phyloP scores from a whole-genome alignment of 495 filamentous ascomycete species.

The Immersiella caudata region DNA sequence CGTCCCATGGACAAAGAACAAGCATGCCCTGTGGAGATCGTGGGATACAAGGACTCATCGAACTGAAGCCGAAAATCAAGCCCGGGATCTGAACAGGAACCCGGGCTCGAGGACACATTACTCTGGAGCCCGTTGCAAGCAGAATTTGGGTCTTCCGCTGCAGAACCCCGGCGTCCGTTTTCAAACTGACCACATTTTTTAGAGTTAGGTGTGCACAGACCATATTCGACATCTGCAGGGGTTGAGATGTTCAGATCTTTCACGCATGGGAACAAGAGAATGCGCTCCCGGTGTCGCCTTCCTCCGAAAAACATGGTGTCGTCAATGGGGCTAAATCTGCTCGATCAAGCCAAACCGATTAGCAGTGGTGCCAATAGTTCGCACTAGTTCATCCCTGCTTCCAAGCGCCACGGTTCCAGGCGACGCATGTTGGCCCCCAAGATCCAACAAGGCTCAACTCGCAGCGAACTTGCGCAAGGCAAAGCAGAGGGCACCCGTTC shows the following conservation, averaged over 20 bases:
- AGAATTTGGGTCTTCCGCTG: neutral
- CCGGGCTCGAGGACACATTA: neutral
- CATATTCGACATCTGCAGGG: neutral
- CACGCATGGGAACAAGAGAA: neutral
- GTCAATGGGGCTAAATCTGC: neutral
- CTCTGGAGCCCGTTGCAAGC: neutral
- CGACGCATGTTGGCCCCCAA: neutral
- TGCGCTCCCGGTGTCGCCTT: neutral
- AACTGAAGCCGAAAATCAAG: neutral
- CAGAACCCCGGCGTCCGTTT: too few relatives aligned
- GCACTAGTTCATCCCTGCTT: neutral
- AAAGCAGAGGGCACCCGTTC: neutral
- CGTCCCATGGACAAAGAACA: neutral
- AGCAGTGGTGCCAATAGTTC: neutral
- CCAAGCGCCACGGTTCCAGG: neutral
- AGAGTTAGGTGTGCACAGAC: neutral
- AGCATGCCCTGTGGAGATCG: neutral
- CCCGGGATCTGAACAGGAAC: neutral
- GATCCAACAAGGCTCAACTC: neutral
- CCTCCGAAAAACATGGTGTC: neutral
- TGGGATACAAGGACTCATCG: neutral
- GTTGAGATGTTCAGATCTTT: neutral
- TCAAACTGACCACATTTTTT: too few relatives aligned
- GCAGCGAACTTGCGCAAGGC: neutral
- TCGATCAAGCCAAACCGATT: neutral